phyloP scores from a whole-genome alignment of 2,329 filamentous ascomycete genomes.

The Beauveria asiatica region DNA sequence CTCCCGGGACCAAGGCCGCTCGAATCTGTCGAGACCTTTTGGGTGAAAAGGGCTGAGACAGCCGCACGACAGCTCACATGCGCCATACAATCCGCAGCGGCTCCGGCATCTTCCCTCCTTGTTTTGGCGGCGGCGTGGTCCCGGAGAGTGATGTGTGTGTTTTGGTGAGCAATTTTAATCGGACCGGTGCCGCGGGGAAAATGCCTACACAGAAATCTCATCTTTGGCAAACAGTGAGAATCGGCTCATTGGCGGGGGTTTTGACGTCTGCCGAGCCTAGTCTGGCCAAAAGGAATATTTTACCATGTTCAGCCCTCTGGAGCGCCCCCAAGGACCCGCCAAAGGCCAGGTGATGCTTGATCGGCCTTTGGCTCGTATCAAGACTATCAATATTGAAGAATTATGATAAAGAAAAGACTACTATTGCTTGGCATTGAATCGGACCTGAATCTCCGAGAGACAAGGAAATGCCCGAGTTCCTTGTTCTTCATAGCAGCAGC shows the following conservation, averaged over 20 bases:
- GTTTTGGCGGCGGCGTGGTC: background rate
- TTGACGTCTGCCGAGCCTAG: background rate
- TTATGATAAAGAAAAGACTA: background rate
- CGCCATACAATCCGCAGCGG: background rate
- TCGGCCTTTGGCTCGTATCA: background rate
- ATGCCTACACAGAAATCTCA: no score
- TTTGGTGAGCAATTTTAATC: no score
- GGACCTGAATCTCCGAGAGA: background rate
- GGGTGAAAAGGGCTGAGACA: background rate
- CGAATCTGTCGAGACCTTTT: background rate
- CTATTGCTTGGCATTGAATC: background rate
- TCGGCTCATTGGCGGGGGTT: no score
- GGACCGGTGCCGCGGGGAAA: background rate
- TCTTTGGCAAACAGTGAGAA: background rate
- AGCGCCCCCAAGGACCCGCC: background rate
- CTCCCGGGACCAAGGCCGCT: no score
- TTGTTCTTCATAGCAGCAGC: no score
- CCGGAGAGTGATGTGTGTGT: background rate
- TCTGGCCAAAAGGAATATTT: background rate
- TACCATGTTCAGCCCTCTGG: background rate
- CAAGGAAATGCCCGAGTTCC: no score
- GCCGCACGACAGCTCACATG: background rate
- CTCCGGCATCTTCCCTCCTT: no score
- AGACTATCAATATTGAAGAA: background rate
- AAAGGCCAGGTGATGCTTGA: background rate